Percentiles rank a stretch among this genome's conserved stretches.
These are phyloP conservation scores for Papilionanthe hybrid DNA, from an alignment of 116 monocot species.

Conservation along the genomic window DNA sequence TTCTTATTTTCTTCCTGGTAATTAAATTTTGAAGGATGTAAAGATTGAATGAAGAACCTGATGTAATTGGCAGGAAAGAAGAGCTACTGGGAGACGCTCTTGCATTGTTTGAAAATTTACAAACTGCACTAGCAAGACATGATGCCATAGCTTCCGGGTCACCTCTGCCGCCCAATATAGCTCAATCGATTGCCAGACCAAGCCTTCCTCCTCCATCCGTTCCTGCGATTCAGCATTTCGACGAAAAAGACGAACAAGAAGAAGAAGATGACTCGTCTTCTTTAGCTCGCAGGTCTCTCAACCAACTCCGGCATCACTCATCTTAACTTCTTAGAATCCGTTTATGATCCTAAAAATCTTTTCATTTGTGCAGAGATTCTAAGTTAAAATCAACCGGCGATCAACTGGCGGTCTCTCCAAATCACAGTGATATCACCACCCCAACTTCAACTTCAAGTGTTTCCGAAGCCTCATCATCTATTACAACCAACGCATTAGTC, in stretches of 20 bases:
- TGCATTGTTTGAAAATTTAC: constrained; percentile 64
- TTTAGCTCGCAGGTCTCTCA: constrained; percentile 65
- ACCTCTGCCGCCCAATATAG: constrained; percentile 37
- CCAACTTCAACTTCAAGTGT: constrained; percentile 5
- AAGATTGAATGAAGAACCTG: background rate
- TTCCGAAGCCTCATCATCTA: constrained; percentile 8
- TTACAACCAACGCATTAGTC: constrained; percentile 29
- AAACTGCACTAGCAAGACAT: constrained; percentile 64
- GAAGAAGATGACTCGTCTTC: constrained; percentile 77
- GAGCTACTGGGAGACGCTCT: constrained; percentile 68
- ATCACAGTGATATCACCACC: background rate
- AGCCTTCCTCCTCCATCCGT: constrained; percentile 21
- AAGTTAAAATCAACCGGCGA: constrained; percentile 24
- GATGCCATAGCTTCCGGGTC: constrained; percentile 85
- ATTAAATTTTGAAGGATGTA: background rate
- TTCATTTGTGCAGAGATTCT: constrained; percentile 46
- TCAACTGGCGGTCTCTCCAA: constrained; percentile 8
- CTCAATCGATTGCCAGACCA: constrained; percentile 23
- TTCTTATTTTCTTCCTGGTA: too few species aligned
- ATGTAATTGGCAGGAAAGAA: constrained; percentile 58
- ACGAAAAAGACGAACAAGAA: constrained; percentile 56
- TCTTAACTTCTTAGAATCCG: background rate
- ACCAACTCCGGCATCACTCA: background rate
- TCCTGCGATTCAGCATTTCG: constrained; percentile 9
- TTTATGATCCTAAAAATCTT: background rate